Percentiles rank a stretch among this genome's conserved stretches.
These are phyloP conservation scores for Aspergillus heteromorphus DNA, from an alignment of 495 filamentous ascomycete genomes.

Conservation along the genomic window DNA sequence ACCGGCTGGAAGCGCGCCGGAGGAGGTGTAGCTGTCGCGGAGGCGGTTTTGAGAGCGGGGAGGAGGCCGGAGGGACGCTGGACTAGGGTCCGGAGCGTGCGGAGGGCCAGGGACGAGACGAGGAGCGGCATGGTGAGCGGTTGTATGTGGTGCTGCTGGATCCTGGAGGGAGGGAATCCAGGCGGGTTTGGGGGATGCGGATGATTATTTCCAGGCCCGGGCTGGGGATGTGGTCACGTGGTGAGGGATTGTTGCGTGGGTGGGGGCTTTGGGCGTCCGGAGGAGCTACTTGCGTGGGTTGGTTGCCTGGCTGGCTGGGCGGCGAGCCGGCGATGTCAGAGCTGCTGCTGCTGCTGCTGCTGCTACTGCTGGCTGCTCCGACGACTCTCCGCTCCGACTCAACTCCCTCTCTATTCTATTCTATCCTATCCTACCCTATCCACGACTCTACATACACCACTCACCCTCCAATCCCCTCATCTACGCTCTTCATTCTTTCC, in stretches of 20 bases:
- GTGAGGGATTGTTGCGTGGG: conserved; percentile 12
- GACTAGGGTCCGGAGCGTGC: conserved; percentile 34
- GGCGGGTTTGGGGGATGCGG: neutral
- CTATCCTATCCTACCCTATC: neutral
- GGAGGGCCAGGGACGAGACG: conserved; percentile 33
- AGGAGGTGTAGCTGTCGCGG: conserved; percentile 1
- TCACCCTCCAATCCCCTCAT: too few species aligned
- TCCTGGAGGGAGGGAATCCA: too few species aligned
- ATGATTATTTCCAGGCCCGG: conserved; percentile 12
- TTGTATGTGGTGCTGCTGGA: too few species aligned
- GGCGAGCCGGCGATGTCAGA: conserved; percentile 16
- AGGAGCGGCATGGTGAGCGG: too few species aligned
- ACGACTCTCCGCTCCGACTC: neutral
- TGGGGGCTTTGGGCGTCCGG: conserved; percentile 22
- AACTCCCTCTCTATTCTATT: conserved; percentile 11
- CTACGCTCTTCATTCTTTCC: too few species aligned
- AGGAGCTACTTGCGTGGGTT: conserved; percentile 2
- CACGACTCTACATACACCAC: neutral
- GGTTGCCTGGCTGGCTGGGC: conserved; percentile 25
- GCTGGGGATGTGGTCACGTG: conserved; percentile 20
- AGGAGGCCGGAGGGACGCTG: conserved; percentile 28
- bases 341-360: neutral
- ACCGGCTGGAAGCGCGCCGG: neutral
- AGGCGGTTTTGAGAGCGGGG: conserved; percentile 10
- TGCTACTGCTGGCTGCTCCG: neutral